These are phyloP conservation scores for Candida succiphila DNA, from an alignment of 805 yeast genomes.

Conservation along the genomic window DNA sequence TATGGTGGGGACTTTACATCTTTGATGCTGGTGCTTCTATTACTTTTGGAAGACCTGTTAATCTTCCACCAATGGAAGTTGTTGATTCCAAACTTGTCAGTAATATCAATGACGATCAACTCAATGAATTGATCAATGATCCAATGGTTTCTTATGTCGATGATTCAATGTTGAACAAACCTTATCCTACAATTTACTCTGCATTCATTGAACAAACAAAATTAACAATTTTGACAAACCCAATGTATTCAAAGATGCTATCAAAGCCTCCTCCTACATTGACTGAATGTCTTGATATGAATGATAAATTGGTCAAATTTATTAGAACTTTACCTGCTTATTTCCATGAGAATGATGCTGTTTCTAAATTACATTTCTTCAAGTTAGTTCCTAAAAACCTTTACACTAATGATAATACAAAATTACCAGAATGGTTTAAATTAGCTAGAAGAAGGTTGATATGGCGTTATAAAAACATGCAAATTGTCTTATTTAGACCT, in stretches of 20 bases:
- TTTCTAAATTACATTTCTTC: conserved; percentile 16
- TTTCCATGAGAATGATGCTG: conserved; percentile 30
- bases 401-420: conserved; percentile 9
- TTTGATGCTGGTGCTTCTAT: conserved; percentile 57
- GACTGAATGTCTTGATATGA: conserved; percentile 39
- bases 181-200: conserved; percentile 46
- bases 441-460: conserved; percentile 40
- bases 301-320: conserved; percentile 31
- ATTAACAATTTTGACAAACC: conserved; percentile 36
- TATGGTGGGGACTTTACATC: conserved; percentile 62
- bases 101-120: conserved; percentile 36
- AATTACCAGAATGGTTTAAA: conserved; percentile 41
- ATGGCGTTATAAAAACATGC: conserved; percentile 52
- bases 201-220: conserved; percentile 47
- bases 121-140: conserved; percentile 18
- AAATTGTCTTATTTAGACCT: conserved; percentile 44
- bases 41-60: conserved; percentile 56
- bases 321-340: conserved; percentile 34
- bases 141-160: conserved; percentile 5
- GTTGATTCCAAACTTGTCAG: conserved; percentile 41
- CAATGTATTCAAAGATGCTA: conserved; percentile 36
- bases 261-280: conserved; percentile 38
- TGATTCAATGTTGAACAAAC: conserved; percentile 15
- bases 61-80: conserved; percentile 34
- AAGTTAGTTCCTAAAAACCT: conserved; percentile 12